These are phyloP conservation scores for Cynanchum wilfordii DNA, from an alignment of 257 asterid species.

Conservation along the genomic window DNA sequence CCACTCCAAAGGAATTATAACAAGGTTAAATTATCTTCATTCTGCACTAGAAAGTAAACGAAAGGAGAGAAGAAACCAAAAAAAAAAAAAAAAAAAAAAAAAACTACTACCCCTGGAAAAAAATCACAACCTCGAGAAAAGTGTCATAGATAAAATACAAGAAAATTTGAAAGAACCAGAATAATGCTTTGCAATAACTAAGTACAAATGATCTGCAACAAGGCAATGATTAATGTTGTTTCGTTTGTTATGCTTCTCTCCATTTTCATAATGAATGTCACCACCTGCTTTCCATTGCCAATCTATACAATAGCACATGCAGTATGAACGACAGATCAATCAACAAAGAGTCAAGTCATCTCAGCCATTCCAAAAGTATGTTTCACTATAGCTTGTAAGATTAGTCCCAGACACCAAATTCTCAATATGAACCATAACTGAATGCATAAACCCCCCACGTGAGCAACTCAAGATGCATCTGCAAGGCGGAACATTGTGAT, in stretches of 20 bases:
- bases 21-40: background rate
- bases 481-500: conserved; percentile 76
- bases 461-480: conserved; percentile 43
- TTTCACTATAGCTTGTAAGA: conserved; percentile 18
- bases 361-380: conserved; percentile 12
- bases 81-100: background rate
- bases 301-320: conserved; percentile 35
- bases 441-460: conserved; percentile 11
- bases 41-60: background rate
- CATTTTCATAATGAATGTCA: conserved; percentile 19
- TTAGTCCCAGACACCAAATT: conserved; percentile 16
- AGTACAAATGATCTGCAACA: background rate
- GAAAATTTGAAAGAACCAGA: background rate
- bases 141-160: background rate
- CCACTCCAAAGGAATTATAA: background rate
- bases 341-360: conserved; percentile 22
- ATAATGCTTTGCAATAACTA: background rate
- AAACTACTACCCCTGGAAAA: background rate
- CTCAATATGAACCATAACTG: conserved; percentile 13
- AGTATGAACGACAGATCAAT: conserved; percentile 24
- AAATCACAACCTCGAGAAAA: background rate
- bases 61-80: background rate
- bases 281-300: conserved; percentile 20
- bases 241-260: background rate
- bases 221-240: conserved; percentile 7